Base-by-base conservation (phyloP, 2,329 filamentous ascomycete species). In the Geosmithia morbida region DNA sequence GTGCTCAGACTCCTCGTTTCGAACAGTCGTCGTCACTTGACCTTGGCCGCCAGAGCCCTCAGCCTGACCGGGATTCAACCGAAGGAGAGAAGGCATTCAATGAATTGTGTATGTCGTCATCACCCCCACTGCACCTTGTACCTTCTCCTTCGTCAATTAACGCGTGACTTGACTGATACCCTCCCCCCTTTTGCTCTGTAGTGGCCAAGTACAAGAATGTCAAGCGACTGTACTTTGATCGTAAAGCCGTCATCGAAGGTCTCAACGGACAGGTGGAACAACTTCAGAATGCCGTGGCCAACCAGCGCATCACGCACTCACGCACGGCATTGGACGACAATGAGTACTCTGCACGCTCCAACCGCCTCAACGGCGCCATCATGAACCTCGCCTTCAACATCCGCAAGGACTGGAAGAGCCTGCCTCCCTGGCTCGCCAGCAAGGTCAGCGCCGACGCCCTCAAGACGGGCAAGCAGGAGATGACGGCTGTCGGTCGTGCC, bases 191-290 rank as follows among this genome's bases (percentile, higher is more conserved):
- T 5, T 26, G 29, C 43, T n/a, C n/a, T 50, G 46, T 53, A 95
- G 89, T 92, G 59, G 80, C 79, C 54, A 98, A 98, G 68, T 98
- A 98, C 63, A 94, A 94, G 63, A 95, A 96, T 61, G 90, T 98
- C 49, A 98, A 98, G 70, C 82, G 88, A 48, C 85, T 96, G 57
- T 98, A 96, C 62, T 97, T 97, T 62, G 92, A 97, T 53, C 88
- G 90, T 59, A 92, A 94, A 60, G 75, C 81, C 16, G 89, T 96
- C 65, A 90, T 97, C 47, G 89, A 96, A 58, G 79, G 85, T 57
- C 83, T 94, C 56, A 85, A 83, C 54, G 75, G 81, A 17, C 89
- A 96, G 64, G 85, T 97, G 20, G 90, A 96, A 62, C 85, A 92
- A 57, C 74, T 98, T 17, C 92, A 98, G 62, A 97, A 98, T 62